A percentile compares a stretch with the other conserved stretches of the same genome.
These are phyloP conservation scores for Nidularia pulvinata DNA, from an alignment of 768 basidiomycete genomes.

Conservation along the genomic window DNA sequence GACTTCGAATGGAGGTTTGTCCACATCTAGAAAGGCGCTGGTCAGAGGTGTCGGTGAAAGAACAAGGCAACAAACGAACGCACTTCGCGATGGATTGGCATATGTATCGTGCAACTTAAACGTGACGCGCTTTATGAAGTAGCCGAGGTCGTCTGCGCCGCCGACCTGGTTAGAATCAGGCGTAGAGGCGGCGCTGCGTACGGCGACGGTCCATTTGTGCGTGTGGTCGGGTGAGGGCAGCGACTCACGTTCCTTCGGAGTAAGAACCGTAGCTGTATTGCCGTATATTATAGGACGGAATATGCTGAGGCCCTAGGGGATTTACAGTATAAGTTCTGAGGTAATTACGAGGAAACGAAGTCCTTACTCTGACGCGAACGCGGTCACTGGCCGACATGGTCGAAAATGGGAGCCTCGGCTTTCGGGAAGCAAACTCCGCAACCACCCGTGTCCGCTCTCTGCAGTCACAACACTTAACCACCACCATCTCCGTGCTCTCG, in stretches of 20 bases:
- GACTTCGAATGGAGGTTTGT: slow-evolving; percentile 93
- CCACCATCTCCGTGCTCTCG: slow-evolving; percentile 12
- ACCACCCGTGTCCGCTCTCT: slow-evolving; percentile 25
- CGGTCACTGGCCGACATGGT: slow-evolving; percentile 64
- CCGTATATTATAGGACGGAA: slow-evolving; percentile 95
- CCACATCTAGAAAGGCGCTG: slow-evolving; percentile 57
- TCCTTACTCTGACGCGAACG: slow-evolving; percentile 76
- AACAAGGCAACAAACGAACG: slow-evolving; percentile 21
- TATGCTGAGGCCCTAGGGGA: slow-evolving; percentile 76
- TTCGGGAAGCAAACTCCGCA: slow-evolving; percentile 43
- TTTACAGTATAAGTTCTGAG: slow-evolving; percentile 7
- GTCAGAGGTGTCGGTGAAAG: slow-evolving; percentile 4
- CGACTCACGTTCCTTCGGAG: slow-evolving; percentile 64
- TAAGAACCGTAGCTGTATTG: slow-evolving; percentile 84
- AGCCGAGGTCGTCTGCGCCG: slow-evolving; percentile 86
- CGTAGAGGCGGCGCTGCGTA: slow-evolving; percentile 83
- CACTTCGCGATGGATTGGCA: slow-evolving; percentile 86
- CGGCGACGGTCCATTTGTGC: slow-evolving; percentile 95
- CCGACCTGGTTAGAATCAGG: slow-evolving; percentile 79
- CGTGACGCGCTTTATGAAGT: slow-evolving; percentile 94
- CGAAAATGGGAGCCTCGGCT: slow-evolving; percentile 33
- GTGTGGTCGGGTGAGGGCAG: slow-evolving; percentile 75
- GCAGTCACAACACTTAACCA: slow-evolving; percentile 7
- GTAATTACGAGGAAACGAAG: slow-evolving; percentile 2
- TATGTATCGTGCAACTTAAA: slow-evolving; percentile 99